These are phyloP conservation scores for Passiflora organensis DNA, from an alignment of 345 rosid genomes.

Conservation along the genomic window DNA sequence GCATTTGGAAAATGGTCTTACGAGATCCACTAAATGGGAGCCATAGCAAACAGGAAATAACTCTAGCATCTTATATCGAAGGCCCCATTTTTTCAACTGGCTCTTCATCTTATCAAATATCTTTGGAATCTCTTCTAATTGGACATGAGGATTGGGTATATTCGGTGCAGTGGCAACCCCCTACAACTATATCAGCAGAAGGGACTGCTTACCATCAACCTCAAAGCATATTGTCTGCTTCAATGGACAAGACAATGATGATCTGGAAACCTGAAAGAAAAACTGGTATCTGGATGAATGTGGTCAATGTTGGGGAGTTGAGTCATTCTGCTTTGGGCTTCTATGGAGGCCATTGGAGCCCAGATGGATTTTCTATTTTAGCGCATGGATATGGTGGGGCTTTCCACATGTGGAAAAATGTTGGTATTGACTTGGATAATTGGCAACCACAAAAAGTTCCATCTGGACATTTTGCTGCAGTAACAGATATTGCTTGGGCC, in stretches of 20 bases:
- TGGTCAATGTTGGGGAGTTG: conserved; percentile 91
- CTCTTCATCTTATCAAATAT: conserved; percentile 67
- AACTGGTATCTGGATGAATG: conserved; percentile 91
- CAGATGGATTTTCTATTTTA: conserved; percentile 56
- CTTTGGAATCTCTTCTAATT: conserved; percentile 84
- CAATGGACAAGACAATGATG: conserved; percentile 99
- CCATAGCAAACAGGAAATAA: conserved; percentile 47
- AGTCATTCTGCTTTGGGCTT: conserved; percentile 96
- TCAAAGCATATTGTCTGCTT: conserved; percentile 71
- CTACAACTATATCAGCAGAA: conserved; percentile 28
- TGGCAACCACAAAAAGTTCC: conserved; percentile 92
- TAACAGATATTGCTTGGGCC: conserved; percentile 80
- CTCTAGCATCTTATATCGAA: conserved; percentile 78
- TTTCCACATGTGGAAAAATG: conserved; percentile 80
- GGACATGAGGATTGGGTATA: conserved; percentile 99
- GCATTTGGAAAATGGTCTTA: conserved; percentile 73
- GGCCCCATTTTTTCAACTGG: conserved; percentile 78
- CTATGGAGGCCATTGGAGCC: conserved; percentile 96
- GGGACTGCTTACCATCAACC: conserved; percentile 48
- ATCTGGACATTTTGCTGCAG: conserved; percentile 82
- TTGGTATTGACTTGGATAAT: conserved; percentile 53
- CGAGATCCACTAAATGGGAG: conserved; percentile 27
- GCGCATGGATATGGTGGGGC: conserved; percentile 97
- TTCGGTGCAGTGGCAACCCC: conserved; percentile 95
- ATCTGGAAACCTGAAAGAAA: conserved; percentile 92